Evolutionary conservation across 768 basidiomycete species (phyloP).

Genomic region (Leccinum incarnatum): DNA sequence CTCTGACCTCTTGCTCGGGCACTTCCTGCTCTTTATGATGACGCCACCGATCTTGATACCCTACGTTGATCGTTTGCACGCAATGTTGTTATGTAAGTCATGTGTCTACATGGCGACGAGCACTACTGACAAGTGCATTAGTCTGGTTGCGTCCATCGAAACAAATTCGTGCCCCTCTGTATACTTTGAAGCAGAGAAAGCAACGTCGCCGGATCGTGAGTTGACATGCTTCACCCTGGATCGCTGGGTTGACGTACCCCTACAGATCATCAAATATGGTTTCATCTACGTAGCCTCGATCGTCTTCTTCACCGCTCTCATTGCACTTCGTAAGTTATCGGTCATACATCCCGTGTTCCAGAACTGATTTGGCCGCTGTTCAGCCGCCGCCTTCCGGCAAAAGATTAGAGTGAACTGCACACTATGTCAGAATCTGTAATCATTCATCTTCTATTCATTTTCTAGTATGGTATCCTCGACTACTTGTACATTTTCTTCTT

Average conservation of each 20-base stretch:
- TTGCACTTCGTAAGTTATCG: conserved; percentile 69
- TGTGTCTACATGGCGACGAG: conserved; percentile 8
- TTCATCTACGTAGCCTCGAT: conserved; percentile 70
- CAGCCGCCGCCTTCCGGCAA: conserved; percentile 62
- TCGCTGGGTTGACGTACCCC: conserved; percentile 8
- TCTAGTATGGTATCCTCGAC: conserved; percentile 18
- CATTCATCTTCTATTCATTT: conserved; percentile 32
- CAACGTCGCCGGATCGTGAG: conserved; percentile 88
- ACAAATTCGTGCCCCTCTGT: conserved; percentile 90
- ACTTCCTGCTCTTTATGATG: conserved; percentile 86
- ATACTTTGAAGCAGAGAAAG: conserved; percentile 83
- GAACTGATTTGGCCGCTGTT: neutral
- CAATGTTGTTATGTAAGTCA: conserved; percentile 76
- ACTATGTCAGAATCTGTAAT: conserved; percentile 65
- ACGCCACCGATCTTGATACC: conserved; percentile 87
- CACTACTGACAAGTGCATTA: conserved; percentile 32
- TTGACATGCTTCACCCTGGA: conserved; percentile 10
- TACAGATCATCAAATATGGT: conserved; percentile 82
- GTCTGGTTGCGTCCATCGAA: conserved; percentile 96
- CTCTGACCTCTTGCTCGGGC: conserved; percentile 87
- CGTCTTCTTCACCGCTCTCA: conserved; percentile 68
- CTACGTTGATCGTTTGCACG: conserved; percentile 88
- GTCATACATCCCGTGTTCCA: neutral
- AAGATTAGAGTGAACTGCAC: conserved; percentile 60
- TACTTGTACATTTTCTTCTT: conserved; percentile 26